These are phyloP conservation scores for Ophiostoma australiae DNA, from an alignment of 2,329 filamentous ascomycete species.

Conservation along the genomic window DNA sequence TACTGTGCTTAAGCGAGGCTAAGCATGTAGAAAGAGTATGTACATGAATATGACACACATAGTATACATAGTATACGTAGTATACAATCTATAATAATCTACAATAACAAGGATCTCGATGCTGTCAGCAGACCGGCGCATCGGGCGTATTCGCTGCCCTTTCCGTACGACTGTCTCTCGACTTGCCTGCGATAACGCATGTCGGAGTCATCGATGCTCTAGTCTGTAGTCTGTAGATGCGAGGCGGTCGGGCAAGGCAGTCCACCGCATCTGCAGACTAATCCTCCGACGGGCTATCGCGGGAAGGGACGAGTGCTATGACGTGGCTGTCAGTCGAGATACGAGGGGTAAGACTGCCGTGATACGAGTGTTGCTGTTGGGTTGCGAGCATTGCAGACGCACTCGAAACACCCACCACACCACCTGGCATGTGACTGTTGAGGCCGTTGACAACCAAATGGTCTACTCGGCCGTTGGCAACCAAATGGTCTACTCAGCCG, in stretches of 20 bases:
- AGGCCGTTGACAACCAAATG: neutral
- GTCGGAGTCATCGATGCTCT: neutral
- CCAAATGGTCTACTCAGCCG: neutral
- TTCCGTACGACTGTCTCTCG: neutral
- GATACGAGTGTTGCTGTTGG: too few relatives aligned
- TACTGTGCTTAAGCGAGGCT: neutral
- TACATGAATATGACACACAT: neutral
- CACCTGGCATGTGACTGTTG: neutral
- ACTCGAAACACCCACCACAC: neutral
- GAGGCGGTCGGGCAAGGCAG: neutral
- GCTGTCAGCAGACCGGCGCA: conserved; percentile 1
- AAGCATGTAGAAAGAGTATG: neutral
- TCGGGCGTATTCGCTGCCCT: neutral
- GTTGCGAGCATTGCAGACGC: neutral
- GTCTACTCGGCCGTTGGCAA: neutral
- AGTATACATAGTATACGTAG: neutral
- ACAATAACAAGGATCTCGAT: neutral
- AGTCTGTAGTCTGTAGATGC: neutral
- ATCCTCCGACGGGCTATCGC: conserved; percentile 9
- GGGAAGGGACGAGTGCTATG: neutral
- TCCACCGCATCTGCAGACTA: neutral
- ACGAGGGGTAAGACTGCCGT: neutral
- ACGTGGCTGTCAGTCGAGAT: neutral
- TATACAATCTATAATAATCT: neutral
- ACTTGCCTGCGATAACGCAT: neutral